Base-by-base conservation (phyloP, 176 grass and related monocot genomes). In the Musa troglodytarum region DNA sequence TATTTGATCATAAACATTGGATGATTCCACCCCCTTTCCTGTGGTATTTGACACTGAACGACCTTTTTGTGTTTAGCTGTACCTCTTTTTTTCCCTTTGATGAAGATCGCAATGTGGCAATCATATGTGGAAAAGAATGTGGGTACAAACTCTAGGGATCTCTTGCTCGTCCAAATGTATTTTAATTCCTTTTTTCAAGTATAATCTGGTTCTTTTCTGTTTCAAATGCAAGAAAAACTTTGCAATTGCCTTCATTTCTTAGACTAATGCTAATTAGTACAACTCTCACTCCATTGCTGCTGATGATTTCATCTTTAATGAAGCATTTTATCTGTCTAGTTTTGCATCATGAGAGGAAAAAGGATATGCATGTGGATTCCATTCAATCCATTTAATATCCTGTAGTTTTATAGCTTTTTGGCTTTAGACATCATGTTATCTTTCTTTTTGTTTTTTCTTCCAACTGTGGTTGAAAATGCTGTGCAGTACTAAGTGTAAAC, bases 401-500 rank as follows among this genome's bases (percentile, higher is more conserved):
- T 51, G 68, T 10, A n/a, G 50, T 19, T 51, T 1, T 70, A 2
- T 20, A 50, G 34, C 15, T 49, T 69, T 70, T 70, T 50, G n/a
- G 25, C 14, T 50, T 49, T 23, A 70, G 7, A 52, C 51, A 8
- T 20, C 68, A 9, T 51, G 15, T 10, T 49, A 11, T 70, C 17
- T 50, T 70, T 6, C 51, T 70, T 50, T 43, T 43, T 43, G 34
- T 43, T 43, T 6, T 43, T 43, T 6, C 34, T 43, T 43, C 3
- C 4, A 0, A 50, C 34, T 76, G 26, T 62, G 54, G 10, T 61
- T 34, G 2, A 21, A 62, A 63, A 61, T 21, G 28, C 50, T 22
- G 34, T 76, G 74, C 74, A 76, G 58, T 51, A 64, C 19, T 76
- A 50, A 76, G n/a, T 51, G 58, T 76, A 64, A 63, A 49, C 64